phyloP scores from a whole-genome alignment of 2,329 filamentous ascomycete genomes.

The Sporothrix brasiliensis region DNA sequence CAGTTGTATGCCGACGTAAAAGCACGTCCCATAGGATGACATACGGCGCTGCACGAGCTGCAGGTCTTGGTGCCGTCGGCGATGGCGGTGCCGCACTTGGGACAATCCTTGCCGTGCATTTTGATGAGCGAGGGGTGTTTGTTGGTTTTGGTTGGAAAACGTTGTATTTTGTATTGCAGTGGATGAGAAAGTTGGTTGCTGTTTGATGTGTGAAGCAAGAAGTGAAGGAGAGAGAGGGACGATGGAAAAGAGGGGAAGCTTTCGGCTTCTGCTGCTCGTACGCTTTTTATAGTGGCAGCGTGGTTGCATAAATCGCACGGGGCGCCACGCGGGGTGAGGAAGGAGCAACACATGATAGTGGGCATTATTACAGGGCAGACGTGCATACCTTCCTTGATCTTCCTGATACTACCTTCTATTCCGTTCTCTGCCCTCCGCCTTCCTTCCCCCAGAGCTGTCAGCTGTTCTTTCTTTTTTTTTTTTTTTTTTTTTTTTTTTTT shows the following conservation, averaged over 20 bases:
- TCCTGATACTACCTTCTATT: neutral
- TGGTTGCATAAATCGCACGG: neutral
- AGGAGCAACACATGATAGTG: conserved; percentile 1
- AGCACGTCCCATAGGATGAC: conserved; percentile 36
- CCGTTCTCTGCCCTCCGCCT: neutral
- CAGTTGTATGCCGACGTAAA: neutral
- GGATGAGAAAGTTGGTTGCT: neutral
- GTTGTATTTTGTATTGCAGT: neutral
- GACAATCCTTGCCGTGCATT: conserved; percentile 54
- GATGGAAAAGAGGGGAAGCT: conserved; percentile 20
- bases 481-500: no score
- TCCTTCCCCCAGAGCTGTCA: no score
- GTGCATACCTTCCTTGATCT: neutral
- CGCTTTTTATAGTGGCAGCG: conserved; percentile 12
- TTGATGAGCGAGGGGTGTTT: conserved; percentile 16
- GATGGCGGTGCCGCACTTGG: conserved; percentile 58
- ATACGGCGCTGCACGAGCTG: conserved; percentile 59
- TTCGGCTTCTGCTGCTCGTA: neutral
- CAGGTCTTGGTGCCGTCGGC: conserved; percentile 56
- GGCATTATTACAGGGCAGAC: neutral
- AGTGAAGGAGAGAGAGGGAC: neutral
- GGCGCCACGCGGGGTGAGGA: conserved; percentile 23
- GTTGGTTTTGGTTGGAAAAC: neutral
- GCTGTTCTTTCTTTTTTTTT: no score
- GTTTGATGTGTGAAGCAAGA: neutral